A percentile compares a stretch with the other conserved stretches of the same genome.
Conservation (phyloP, 345 rosid species). For the Eutrema yunnanense region DNA sequence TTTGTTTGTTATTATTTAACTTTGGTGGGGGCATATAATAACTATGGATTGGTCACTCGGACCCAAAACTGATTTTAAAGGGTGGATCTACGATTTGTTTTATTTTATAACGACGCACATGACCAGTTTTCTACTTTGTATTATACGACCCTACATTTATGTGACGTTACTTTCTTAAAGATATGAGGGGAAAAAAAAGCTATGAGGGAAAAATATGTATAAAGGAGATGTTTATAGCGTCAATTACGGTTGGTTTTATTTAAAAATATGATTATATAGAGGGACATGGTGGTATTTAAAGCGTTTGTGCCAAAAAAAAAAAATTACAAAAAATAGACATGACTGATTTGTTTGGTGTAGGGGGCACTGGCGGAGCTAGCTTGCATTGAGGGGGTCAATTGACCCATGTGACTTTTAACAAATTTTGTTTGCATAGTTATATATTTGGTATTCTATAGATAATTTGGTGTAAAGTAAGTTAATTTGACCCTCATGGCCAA, state of each 20-base stretch:
- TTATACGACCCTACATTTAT: slow-evolving; percentile 21
- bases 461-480: too few species aligned
- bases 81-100: slow-evolving; percentile 14
- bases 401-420: too few species aligned
- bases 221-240: slow-evolving; percentile 22
- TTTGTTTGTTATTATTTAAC: background rate
- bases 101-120: slow-evolving; percentile 20
- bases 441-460: too few species aligned
- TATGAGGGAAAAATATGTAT: background rate
- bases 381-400: too few species aligned
- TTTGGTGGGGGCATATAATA: slow-evolving; percentile 6
- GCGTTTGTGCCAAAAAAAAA: background rate
- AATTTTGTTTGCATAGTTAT: too few species aligned
- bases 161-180: slow-evolving; percentile 17
- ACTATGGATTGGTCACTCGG: background rate
- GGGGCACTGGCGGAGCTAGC: too few species aligned
- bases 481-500: too few species aligned
- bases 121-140: slow-evolving; percentile 16
- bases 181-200: background rate
- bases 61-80: background rate
- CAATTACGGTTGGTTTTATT: slow-evolving; percentile 25
- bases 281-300: background rate
- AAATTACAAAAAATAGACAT: background rate
- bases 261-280: background rate
- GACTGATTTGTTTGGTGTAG: slow-evolving; percentile 6